phyloP scores from a whole-genome alignment of 768 basidiomycete genomes.

The Leccinum truebloodii region DNA sequence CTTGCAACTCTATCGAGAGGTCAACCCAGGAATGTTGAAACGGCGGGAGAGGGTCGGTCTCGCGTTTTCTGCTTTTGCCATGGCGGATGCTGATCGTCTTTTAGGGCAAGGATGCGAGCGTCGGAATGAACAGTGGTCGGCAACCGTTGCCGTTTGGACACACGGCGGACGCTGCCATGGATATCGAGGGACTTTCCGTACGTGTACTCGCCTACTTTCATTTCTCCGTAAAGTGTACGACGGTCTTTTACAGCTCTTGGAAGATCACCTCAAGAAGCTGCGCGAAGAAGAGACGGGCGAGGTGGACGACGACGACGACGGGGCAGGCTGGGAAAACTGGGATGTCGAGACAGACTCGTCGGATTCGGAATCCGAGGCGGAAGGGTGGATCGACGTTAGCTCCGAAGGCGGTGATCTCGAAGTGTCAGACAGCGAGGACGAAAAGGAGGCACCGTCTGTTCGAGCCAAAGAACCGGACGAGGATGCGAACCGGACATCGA shows the following conservation, averaged over 20 bases:
- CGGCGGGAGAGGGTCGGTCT: conserved; percentile 73
- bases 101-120: conserved; percentile 88
- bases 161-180: conserved; percentile 65
- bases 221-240: background rate
- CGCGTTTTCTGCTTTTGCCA: background rate
- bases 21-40: conserved; percentile 92
- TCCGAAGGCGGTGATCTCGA: conserved; percentile 67
- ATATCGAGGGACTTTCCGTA: conserved; percentile 90
- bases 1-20: conserved; percentile 90
- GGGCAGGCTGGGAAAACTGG: conserved; percentile 86
- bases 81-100: conserved; percentile 5
- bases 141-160: conserved; percentile 86
- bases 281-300: conserved; percentile 60
- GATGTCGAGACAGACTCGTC: conserved; percentile 75
- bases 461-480: conserved; percentile 13
- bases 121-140: conserved; percentile 62
- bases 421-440: conserved; percentile 89
- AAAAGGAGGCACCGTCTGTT: conserved; percentile 33
- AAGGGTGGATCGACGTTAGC: conserved; percentile 79
- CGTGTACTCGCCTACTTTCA: conserved; percentile 27
- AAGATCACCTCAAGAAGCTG: conserved; percentile 78
- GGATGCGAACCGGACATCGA: conserved; percentile 49
- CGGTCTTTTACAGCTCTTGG: conserved; percentile 61
- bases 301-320: conserved; percentile 65
- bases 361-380: conserved; percentile 54